Percentiles rank a stretch among this genome's conserved stretches.
Conservation (phyloP, 768 basidiomycete genomes). For the Macrolepiota albuminosa region DNA sequence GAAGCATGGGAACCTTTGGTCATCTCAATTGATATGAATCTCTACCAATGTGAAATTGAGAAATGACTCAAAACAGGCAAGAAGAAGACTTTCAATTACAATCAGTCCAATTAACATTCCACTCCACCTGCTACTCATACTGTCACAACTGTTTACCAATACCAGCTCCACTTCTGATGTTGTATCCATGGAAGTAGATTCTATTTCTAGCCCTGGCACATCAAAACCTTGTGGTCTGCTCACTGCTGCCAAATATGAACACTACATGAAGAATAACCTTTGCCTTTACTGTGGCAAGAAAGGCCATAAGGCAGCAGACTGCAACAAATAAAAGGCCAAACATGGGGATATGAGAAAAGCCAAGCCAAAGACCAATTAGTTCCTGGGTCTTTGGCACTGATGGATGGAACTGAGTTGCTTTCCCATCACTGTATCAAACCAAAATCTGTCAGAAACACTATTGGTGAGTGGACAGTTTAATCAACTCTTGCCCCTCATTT, state of each 20-base stretch:
- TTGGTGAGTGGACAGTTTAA: too few relatives aligned
- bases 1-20: slow-evolving; percentile 18
- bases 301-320: too few relatives aligned
- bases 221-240: slow-evolving; percentile 19
- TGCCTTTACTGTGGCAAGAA: too few relatives aligned
- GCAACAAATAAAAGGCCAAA: too few relatives aligned
- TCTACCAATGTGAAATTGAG: slow-evolving; percentile 18
- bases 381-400: too few relatives aligned
- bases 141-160: not conserved
- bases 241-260: slow-evolving; percentile 21
- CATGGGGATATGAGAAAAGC: too few relatives aligned
- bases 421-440: not conserved
- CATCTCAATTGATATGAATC: slow-evolving; percentile 22
- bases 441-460: too few relatives aligned
- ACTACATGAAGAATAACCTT: slow-evolving; percentile 12
- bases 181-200: slow-evolving; percentile 29
- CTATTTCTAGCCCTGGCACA: slow-evolving; percentile 10
- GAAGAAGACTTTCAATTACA: not conserved
- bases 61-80: too few relatives aligned
- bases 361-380: too few relatives aligned
- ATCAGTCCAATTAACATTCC: not conserved
- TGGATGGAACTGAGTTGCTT: too few relatives aligned
- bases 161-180: slow-evolving; percentile 14
- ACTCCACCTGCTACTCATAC: not conserved
- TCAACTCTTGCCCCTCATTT: too few relatives aligned